Percentiles rank a stretch among this genome's conserved stretches.
Evolutionary conservation across 1,139 yeast genomes (phyloP).

Genomic region (Lodderomyces theae): DNA sequence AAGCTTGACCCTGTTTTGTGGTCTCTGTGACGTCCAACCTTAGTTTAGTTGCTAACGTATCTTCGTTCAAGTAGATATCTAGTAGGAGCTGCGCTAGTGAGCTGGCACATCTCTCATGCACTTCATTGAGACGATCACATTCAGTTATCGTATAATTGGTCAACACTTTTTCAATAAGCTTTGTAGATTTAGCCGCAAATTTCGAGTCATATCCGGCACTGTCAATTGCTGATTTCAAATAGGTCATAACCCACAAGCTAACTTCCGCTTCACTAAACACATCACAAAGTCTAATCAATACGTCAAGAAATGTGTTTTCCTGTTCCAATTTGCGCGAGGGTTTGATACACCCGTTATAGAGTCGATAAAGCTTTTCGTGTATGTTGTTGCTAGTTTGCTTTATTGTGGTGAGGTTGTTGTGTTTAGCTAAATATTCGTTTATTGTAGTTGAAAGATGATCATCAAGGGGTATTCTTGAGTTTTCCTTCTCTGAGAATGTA

Average conservation of each 20-base stretch:
- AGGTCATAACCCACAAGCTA: constrained; percentile 51
- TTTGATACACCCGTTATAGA: constrained; percentile 41
- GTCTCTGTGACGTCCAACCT: constrained; percentile 18
- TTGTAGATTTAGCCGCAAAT: constrained; percentile 43
- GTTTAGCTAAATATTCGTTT: constrained; percentile 31
- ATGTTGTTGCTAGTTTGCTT: constrained; percentile 35
- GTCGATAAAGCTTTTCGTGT: constrained; percentile 47
- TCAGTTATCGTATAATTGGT: constrained; percentile 21
- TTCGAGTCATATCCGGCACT: constrained; percentile 51
- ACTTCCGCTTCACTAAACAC: constrained; percentile 42
- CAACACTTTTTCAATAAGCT: constrained; percentile 38
- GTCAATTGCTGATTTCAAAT: constrained; percentile 55
- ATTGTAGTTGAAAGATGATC: constrained; percentile 19
- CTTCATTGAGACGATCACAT: constrained; percentile 25
- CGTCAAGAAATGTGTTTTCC: constrained; percentile 47
- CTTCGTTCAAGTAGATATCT: constrained; percentile 26
- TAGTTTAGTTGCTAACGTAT: constrained; percentile 17
- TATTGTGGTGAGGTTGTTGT: constrained; percentile 34
- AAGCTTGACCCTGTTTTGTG: constrained; percentile 28
- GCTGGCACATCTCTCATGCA: constrained; percentile 23
- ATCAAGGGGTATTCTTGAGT: constrained; percentile 9
- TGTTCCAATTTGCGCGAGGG: constrained; percentile 29
- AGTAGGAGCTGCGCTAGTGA: constrained; percentile 30
- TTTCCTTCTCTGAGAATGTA: constrained; percentile 30
- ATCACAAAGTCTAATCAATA: constrained; percentile 38